Percentiles rank a stretch among this genome's conserved stretches.
Conservation (phyloP, 2,329 filamentous ascomycete species). For the Daldinia sp. region DNA sequence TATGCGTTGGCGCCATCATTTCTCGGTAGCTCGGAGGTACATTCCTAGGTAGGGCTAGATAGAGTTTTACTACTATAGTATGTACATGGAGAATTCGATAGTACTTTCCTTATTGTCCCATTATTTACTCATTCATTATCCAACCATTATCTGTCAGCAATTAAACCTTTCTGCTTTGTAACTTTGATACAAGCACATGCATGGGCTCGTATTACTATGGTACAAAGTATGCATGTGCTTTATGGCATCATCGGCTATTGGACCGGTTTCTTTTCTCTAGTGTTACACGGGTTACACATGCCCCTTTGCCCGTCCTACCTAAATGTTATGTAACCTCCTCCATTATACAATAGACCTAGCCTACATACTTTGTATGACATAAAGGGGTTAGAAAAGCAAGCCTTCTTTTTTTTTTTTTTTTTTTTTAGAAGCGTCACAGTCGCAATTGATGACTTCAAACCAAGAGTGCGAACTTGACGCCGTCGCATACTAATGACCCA, state of each 20-base stretch:
- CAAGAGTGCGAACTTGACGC: constrained; percentile 6
- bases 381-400: not conserved
- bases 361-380: not conserved
- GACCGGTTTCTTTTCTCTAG: constrained; percentile 1
- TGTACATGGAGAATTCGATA: constrained; percentile 15
- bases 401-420: not conserved
- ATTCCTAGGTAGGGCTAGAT: constrained; percentile 21
- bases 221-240: not conserved
- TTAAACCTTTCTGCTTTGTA: not conserved
- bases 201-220: not conserved
- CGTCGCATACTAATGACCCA: constrained; percentile 9
- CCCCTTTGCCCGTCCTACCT: constrained; percentile 2
- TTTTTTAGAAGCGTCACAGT: not conserved
- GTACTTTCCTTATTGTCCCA: constrained; percentile 22
- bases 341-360: not conserved
- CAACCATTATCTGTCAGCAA: constrained; percentile 5
- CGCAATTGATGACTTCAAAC: constrained; percentile 7
- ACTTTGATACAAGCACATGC: not conserved
- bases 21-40: constrained; percentile 21
- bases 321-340: not conserved
- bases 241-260: constrained; percentile 28
- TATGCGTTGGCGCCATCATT: not conserved
- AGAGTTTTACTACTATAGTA: constrained; percentile 4
- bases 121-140: constrained; percentile 4
- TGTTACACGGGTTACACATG: constrained; percentile 1